A percentile compares a stretch with the other conserved stretches of the same genome.
These are phyloP conservation scores for Candida caryicola DNA, from an alignment of 805 yeast species.

Conservation along the genomic window DNA sequence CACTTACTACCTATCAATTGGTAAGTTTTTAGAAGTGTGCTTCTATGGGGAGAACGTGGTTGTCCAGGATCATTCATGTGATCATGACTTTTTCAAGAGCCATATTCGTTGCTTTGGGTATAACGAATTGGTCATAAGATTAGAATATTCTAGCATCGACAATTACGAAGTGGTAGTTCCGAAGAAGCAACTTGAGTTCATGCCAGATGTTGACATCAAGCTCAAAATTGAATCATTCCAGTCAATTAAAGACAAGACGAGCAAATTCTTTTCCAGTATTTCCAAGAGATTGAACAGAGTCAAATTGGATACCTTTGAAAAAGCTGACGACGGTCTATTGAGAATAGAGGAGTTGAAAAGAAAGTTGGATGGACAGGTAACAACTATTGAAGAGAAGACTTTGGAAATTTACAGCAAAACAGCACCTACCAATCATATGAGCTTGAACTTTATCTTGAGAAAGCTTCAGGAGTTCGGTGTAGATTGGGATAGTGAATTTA, in stretches of 20 bases:
- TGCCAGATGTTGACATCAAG: conserved; percentile 64
- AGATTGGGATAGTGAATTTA: conserved; percentile 82
- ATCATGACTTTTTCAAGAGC: conserved; percentile 76
- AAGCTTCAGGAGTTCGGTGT: conserved; percentile 78
- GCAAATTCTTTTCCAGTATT: conserved; percentile 70
- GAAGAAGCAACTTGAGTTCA: conserved; percentile 64
- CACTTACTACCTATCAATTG: conserved; percentile 89
- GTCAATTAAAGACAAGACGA: conserved; percentile 51
- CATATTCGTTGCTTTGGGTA: conserved; percentile 83
- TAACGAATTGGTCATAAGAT: conserved; percentile 70
- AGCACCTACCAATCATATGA: conserved; percentile 61
- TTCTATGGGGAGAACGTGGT: conserved; percentile 57
- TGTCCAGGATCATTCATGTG: conserved; percentile 52
- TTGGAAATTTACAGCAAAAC: conserved; percentile 53
- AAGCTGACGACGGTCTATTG: conserved; percentile 62
- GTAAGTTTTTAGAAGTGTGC: conserved; percentile 83
- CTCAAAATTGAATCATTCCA: conserved; percentile 63
- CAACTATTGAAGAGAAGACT: conserved; percentile 42
- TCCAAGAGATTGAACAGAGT: conserved; percentile 67
- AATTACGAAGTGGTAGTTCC: conserved; percentile 81
- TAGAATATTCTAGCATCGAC: conserved; percentile 75
- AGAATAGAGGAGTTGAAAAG: conserved; percentile 57
- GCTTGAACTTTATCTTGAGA: conserved; percentile 66
- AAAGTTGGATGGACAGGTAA: conserved; percentile 51
- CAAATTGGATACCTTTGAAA: conserved; percentile 70